A percentile compares a stretch with the other conserved stretches of the same genome.
These are phyloP conservation scores for Trypanosoma avium DNA, from an alignment of 208 protist genomes.

Conservation along the genomic window DNA sequence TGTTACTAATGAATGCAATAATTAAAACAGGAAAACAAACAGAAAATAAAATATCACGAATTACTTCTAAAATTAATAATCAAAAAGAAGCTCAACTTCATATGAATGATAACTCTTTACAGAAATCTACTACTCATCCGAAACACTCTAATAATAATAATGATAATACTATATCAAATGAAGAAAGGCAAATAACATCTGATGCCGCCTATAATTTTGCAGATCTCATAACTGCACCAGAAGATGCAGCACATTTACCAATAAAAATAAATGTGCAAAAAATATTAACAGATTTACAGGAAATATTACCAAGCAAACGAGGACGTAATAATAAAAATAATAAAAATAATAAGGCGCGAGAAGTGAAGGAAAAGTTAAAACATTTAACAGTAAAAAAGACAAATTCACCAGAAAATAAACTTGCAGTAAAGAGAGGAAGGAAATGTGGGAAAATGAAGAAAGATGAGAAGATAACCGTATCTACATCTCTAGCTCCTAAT, in stretches of 20 bases:
- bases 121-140: too few relatives aligned
- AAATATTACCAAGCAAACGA: slow-evolving; percentile 6
- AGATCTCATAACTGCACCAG: slow-evolving; percentile 30
- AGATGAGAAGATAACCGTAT: too few relatives aligned
- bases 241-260: slow-evolving; percentile 25
- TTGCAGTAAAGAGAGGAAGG: background rate
- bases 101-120: too few relatives aligned
- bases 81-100: too few relatives aligned
- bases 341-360: background rate
- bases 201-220: slow-evolving; percentile 31
- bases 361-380: background rate
- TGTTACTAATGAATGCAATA: too few relatives aligned
- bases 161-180: background rate
- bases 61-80: too few relatives aligned
- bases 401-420: too few relatives aligned
- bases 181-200: background rate
- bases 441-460: background rate
- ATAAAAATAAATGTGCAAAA: slow-evolving; percentile 8
- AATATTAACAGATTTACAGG: slow-evolving; percentile 19
- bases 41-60: too few relatives aligned
- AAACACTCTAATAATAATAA: background rate
- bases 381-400: too few relatives aligned
- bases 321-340: background rate
- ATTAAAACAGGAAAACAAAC: too few relatives aligned
- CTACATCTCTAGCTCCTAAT: background rate